Evolutionary conservation across 2,329 filamentous ascomycete genomes (phyloP), one percentile per base, ranked within the genome.

Genomic region (Diaporthe ilicicola): DNA sequence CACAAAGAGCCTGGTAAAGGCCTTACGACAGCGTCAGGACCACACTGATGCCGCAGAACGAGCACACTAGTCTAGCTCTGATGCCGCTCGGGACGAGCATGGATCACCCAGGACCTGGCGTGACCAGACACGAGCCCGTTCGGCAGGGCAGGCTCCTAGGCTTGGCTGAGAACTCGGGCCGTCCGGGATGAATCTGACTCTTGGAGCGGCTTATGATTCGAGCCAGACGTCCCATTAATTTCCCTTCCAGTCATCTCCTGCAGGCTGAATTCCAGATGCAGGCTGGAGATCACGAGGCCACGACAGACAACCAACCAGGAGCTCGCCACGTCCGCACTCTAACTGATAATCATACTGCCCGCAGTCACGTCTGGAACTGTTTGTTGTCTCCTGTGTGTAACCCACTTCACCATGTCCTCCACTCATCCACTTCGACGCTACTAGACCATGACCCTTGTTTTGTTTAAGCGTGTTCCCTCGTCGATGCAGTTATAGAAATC

Each of bases 151-250:
- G 24, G 17, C 32, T 39, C 50, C 51, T 19, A 32, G 24, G 15
- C 53, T 53, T 59, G 53, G 37, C 44, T 50, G 29, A 59, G 51
- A 24, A 68, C 42, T 59, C 66, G 66, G 66, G 66, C 66, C 66
- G 66, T 56, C 42, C 34, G 53, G 44, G 39, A 39, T 59, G 29
- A 48, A 59, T 42, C 66, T 59, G 44, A n/a, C 32, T 29, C 29
- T 68, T 39, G 66, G 32, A 34, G 24, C 66, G 29, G 53, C 53
- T 55, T 68, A 19, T 24, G 15, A 42, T 68, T 42, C 13, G 15
- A 39, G 66, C 27, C 66, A 68, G 42, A 39, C 55, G 53, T 59
- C 32, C 66, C 37, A 55, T 59, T 48, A 39, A 48, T 39, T 55
- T 54, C 65, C 44, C 46, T 48, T 50, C 29, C 34, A 34, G 65